Base-by-base conservation (phyloP, 2,329 filamentous ascomycete species). In the Sclerotinia trifoliorum region DNA sequence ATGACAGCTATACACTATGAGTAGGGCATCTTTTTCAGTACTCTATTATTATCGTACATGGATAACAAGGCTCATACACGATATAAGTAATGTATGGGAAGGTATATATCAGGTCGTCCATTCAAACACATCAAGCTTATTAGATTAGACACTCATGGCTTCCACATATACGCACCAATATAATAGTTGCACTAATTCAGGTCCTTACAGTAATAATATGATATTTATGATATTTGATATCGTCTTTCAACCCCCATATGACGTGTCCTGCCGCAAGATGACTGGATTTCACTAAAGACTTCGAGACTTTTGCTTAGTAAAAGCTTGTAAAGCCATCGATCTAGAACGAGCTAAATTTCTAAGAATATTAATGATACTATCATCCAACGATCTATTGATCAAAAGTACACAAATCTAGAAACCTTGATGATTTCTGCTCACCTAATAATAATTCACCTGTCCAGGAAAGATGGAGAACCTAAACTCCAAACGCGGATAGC, bases 161-260 rank as follows among this genome's bases (percentile, higher is more conserved):
- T 54, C 8, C 3, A 32, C 11, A 32, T 15, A 35, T 55, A 11
- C 19, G 11, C 0, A 55, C 10, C 13, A 42, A 42, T 15, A 15
- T 42, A 3, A 42, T 17, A 13, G 13, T 17, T 42, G 39, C 4
- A 15, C 3, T 17, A 5, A 42, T 42, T 42, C 0, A 17, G 4
- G 39, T 42, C 39, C 39, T 13, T 5, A 26, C 24, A 26, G 48
- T 13, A 51, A 6, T 13, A 4, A 4, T 51, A 52, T 13, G 39
- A 42, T 42, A 42, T 17, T 42, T 19, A 46, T 29, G 13, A 15
- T 49, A 1, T 49, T 61, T 32, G 49, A 49, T 49, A 19, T 61
- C 58, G 58, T 49, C 58, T 61, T 35, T 48, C 13, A 62, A 24
- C 19, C 13, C n/a, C 10, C 32, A 17, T 49, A 62, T 62, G 29